Base-by-base conservation (phyloP, 805 yeast species). In the Cyberlindnera petersonii region DNA sequence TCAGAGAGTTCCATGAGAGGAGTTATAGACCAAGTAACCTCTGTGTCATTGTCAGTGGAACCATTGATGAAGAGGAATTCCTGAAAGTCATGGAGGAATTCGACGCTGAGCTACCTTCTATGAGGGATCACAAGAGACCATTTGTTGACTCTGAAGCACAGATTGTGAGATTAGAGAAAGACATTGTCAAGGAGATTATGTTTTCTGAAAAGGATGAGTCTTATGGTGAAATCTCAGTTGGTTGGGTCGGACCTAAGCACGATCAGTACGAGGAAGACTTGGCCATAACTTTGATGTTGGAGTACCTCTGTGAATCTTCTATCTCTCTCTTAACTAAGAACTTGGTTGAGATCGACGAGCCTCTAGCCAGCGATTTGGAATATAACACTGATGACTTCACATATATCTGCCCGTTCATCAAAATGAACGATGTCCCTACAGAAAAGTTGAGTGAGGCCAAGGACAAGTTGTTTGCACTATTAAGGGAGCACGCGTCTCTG, bases 161-260 rank as follows among this genome's bases (percentile, higher is more conserved):
- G 57, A 33, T 70, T 60, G 27, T 26, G 11, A 54, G 50, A 28
- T 37, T 56, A 21, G 30, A 35, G 6, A 55, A 71, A 35, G 59
- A 65, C 2, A 55, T 69, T 6, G 61, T 72, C 10, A 69, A 74
- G 26, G 69, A 66, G 4, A 74, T 88, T 19, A 81, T 78, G 42
- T 93, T 93, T 54, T 96, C 98, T 2, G 98, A 93, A 52, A 72
- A 77, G 42, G 96, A 87, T 55, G 97, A 88, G 61, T 69, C 84
- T 10, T 75, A 79, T 60, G 95, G 96, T 26, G 93, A 86, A 52
- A 53, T 86, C 1, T 53, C 72, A 14, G 61, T 93, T 19, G 67
- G 84, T 4, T 89, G 95, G 91, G 70, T 86, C 35, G 97, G 97
- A 7, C 95, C 95, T 8, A 64, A 68, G 11, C 74, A 72, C 26